Evolutionary conservation across 257 asterid genomes (phyloP).

Genomic region (Paulownia fortunei): DNA sequence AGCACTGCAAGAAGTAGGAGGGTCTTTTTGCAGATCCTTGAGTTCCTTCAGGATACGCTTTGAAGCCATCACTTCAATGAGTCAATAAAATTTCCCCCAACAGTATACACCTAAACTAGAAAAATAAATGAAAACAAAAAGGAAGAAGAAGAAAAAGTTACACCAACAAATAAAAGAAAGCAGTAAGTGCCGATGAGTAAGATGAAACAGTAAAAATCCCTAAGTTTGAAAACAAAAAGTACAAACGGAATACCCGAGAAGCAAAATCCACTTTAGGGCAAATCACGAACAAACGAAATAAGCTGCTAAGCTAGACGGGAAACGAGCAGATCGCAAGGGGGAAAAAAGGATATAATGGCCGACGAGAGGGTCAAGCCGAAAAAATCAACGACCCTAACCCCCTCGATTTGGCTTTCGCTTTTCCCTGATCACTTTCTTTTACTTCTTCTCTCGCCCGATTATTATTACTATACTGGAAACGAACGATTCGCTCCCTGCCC

Average conservation of each 20-base stretch:
- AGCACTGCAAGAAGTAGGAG: constrained; percentile 49
- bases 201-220: too few relatives aligned
- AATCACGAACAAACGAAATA: too few relatives aligned
- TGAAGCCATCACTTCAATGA: constrained; percentile 40
- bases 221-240: neutral
- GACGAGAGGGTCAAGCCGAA: constrained; percentile 20
- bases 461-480: neutral
- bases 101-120: neutral
- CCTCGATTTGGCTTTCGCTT: constrained; percentile 16
- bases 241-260: constrained; percentile 18
- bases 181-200: too few relatives aligned
- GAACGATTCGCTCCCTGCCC: neutral
- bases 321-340: constrained; percentile 24
- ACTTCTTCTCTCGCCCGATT: neutral
- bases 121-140: neutral
- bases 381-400: too few relatives aligned
- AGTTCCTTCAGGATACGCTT: constrained; percentile 51
- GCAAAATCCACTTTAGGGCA: neutral
- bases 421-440: too few relatives aligned
- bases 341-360: neutral
- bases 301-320: neutral
- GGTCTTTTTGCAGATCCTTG: constrained; percentile 47
- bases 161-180: neutral
- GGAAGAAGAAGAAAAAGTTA: neutral
- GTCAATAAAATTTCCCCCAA: constrained; percentile 10